Evolutionary conservation across 2,329 filamentous ascomycete species (phyloP), one percentile per base, ranked within the genome.

Genomic region (Pseudogymnoascus verrucosus): DNA sequence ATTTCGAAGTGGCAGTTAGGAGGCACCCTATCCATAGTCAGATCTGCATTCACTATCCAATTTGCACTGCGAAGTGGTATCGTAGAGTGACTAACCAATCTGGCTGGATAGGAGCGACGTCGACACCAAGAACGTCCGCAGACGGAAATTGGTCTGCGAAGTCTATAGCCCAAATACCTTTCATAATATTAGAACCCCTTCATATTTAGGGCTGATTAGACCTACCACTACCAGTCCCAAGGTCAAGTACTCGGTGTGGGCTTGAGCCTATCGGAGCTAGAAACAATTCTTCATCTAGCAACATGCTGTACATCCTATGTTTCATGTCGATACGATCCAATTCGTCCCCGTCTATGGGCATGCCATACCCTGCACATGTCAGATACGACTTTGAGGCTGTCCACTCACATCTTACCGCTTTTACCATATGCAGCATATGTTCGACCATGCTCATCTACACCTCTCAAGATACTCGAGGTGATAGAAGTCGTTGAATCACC

Each of bases 1-100:
- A 84, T 74, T 59, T 82, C 71, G 69, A 84, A 84, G 12, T 74
- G 74, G 39, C 82, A 75, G 65, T 84, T 84, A 11, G 79, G 77
- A 21, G 81, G 81, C n/a, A 69, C 60, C 64, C 57, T 60, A 54
- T 54, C 14, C 12, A 11, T 16, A 16, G 47, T 54, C 14, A 54
- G 47, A 54, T 54, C 26, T 54, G 14, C 16, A n/a, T 5, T 26
- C 10, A n/a, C 16, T 7, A 54, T 51, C 23, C 6, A 44, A 0
- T 7, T n/a, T 26, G 12, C 44, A 51, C 40, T 42, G 19, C 37
- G 21, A 16, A 7, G 23, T 40, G 26, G n/a, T 61, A 19, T 26
- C 11, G 12, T 10, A 28, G 14, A n/a, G 5, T 4, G 12, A 54
- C 21, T 51, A 51, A 59, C 64, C 62, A 65, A 14, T 59, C 34